Percentiles rank a stretch among this genome's conserved stretches.
These are phyloP conservation scores for Umbellularia californica DNA, from an alignment of 164 flowering plant species.

Conservation along the genomic window DNA sequence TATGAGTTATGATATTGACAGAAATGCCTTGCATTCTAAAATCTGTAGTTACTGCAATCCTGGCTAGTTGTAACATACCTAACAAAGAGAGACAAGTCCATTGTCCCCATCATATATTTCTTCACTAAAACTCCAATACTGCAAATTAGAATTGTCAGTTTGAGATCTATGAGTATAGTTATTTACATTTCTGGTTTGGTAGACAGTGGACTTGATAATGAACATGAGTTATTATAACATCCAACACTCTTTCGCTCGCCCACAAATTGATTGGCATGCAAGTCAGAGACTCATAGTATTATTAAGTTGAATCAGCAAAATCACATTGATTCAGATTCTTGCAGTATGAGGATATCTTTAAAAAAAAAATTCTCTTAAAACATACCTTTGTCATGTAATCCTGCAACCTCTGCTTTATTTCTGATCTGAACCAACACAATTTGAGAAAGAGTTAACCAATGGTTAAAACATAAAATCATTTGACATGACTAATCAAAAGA, in stretches of 20 bases:
- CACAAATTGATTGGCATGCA: background rate
- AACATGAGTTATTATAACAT: background rate
- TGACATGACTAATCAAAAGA: background rate
- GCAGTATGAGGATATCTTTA: background rate
- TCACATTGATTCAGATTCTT: background rate
- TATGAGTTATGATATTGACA: background rate
- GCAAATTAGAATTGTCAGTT: background rate
- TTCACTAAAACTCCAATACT: background rate
- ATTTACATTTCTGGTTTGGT: background rate
- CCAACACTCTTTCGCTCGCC: background rate
- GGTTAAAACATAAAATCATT: background rate
- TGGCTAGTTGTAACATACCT: background rate
- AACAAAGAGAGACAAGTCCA: no score
- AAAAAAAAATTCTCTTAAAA: background rate
- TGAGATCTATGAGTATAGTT: background rate
- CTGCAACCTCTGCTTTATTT: constrained; percentile 55
- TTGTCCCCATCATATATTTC: no score
- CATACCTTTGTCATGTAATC: constrained; percentile 93
- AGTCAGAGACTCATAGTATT: no score
- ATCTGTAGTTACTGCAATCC: background rate
- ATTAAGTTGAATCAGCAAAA: background rate
- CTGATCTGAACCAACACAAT: constrained; percentile 47
- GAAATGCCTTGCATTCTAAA: background rate
- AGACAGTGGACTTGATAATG: background rate
- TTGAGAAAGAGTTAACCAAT: background rate